These are phyloP conservation scores for Heritiera fomes DNA, from an alignment of 345 rosid genomes.

Conservation along the genomic window DNA sequence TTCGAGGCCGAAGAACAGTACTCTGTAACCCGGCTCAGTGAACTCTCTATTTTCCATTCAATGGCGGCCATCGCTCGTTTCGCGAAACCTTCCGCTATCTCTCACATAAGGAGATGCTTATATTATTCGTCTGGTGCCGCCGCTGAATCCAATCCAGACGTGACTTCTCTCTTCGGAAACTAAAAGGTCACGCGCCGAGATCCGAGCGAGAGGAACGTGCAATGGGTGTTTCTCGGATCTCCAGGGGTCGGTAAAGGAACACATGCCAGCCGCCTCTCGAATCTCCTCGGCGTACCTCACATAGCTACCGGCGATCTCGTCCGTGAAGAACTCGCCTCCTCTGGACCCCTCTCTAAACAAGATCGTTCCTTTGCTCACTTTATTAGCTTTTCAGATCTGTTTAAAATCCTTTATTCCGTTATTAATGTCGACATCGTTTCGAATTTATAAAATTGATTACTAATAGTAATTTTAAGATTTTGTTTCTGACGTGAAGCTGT, in stretches of 20 bases:
- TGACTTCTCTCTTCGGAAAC: conserved; percentile 27
- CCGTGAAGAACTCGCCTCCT: conserved; percentile 77
- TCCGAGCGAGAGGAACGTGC: conserved; percentile 63
- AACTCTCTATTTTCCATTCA: conserved; percentile 17
- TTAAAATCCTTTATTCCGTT: not conserved
- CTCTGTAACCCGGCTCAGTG: not conserved
- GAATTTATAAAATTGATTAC: not conserved
- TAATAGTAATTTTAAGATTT: not conserved
- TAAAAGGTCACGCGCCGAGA: conserved; percentile 34
- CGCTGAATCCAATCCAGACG: conserved; percentile 20
- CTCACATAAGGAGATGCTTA: conserved; percentile 25
- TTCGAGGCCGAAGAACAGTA: not conserved
- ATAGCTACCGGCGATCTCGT: conserved; percentile 99
- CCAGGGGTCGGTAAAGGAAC: conserved; percentile 99
- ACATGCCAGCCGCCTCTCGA: conserved; percentile 86
- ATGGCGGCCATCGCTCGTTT: conserved; percentile 60
- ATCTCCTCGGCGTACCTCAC: conserved; percentile 82
- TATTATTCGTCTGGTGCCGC: conserved; percentile 28
- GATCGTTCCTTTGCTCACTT: conserved; percentile 22
- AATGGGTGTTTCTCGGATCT: conserved; percentile 93
- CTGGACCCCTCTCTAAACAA: conserved; percentile 75
- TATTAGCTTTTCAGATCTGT: not conserved
- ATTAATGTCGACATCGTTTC: not conserved
- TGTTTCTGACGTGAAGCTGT: not conserved
- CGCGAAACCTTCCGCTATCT: conserved; percentile 39